Percentiles rank a stretch among this genome's conserved stretches.
These are phyloP conservation scores for Kandelia obovata DNA, from an alignment of 345 rosid genomes.

Conservation along the genomic window DNA sequence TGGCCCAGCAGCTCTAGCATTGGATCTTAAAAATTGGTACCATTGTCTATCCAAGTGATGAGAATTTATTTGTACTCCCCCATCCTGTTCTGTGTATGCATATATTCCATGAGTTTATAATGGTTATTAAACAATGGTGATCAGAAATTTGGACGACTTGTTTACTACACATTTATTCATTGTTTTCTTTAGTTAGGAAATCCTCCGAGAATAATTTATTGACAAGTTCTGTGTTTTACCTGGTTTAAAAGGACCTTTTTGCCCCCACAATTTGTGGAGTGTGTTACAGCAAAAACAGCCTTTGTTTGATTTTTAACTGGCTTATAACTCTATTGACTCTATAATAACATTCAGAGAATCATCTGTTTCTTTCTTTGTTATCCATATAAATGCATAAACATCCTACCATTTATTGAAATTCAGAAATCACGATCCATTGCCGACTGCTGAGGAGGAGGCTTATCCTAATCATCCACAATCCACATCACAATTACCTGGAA, in stretches of 20 bases:
- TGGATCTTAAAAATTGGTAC: background rate
- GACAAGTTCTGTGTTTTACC: background rate
- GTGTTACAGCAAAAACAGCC: background rate
- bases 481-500: constrained; percentile 45
- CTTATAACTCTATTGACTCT: background rate
- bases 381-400: background rate
- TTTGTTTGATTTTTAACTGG: background rate
- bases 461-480: constrained; percentile 42
- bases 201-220: constrained; percentile 1
- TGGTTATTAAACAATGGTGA: no score
- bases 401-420: constrained; percentile 21
- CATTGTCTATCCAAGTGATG: background rate
- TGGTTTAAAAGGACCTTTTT: background rate
- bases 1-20: background rate
- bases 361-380: no score
- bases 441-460: constrained; percentile 48
- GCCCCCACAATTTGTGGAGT: background rate
- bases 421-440: constrained; percentile 43
- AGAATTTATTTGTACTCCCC: background rate
- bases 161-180: background rate
- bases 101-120: no score
- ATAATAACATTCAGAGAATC: no score
- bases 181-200: background rate
- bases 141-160: background rate
- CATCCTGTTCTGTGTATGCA: no score